These are phyloP conservation scores for Microsporum canis DNA, from an alignment of 2,329 filamentous ascomycete species.

Conservation along the genomic window DNA sequence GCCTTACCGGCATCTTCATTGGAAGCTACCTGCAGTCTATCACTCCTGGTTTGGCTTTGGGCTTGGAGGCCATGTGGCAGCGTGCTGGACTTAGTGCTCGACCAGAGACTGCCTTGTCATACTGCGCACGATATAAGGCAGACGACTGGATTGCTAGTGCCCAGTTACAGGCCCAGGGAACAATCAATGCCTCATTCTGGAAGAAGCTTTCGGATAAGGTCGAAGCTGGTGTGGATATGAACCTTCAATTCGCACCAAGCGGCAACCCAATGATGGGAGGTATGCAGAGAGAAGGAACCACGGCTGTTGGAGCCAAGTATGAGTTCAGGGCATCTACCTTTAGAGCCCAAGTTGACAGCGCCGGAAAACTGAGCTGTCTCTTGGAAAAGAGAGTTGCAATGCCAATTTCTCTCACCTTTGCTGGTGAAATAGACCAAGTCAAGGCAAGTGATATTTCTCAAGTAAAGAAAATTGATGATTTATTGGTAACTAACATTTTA, in stretches of 20 bases:
- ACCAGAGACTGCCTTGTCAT: conserved; percentile 83
- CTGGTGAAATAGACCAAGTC: conserved; percentile 89
- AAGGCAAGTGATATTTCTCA: conserved; percentile 53
- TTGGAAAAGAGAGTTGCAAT: conserved; percentile 93
- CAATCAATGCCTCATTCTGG: conserved; percentile 89
- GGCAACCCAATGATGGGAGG: conserved; percentile 62
- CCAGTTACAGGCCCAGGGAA: conserved; percentile 79
- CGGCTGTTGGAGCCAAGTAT: conserved; percentile 91
- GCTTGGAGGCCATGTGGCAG: conserved; percentile 90
- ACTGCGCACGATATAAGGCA: conserved; percentile 83
- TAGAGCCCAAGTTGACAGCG: conserved; percentile 89
- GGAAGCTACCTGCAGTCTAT: conserved; percentile 91
- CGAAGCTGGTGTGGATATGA: conserved; percentile 90
- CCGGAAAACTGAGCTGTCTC: conserved; percentile 83
- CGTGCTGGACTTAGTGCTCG: conserved; percentile 70
- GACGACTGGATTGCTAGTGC: conserved; percentile 86
- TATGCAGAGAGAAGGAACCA: conserved; percentile 72
- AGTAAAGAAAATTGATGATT: background rate
- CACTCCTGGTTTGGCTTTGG: conserved; percentile 74
- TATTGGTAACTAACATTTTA: conserved; percentile 5
- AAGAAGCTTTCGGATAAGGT: conserved; percentile 84
- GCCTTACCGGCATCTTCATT: conserved; percentile 88
- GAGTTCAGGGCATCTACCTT: conserved; percentile 94
- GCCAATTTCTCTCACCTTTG: conserved; percentile 86
- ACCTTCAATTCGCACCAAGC: conserved; percentile 64